Conservation (phyloP, 371 early-diverging fungal genomes). For the Mucor piriformis region DNA sequence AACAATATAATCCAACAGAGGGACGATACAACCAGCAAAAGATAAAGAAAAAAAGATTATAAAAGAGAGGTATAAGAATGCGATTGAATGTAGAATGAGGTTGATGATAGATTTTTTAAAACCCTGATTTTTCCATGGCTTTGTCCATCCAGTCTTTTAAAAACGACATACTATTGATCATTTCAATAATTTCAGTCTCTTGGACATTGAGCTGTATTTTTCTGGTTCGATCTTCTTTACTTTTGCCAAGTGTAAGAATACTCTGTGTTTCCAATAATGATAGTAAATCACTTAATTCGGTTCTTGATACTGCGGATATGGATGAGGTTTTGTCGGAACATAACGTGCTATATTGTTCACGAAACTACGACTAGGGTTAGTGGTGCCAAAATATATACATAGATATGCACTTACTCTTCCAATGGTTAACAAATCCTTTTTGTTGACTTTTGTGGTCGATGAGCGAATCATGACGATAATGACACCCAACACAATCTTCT, state of each 20-base stretch:
- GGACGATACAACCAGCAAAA: no score
- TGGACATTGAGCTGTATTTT: slow-evolving; percentile 52
- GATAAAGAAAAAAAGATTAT: no score
- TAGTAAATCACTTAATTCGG: slow-evolving; percentile 79
- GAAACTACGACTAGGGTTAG: slow-evolving; percentile 48
- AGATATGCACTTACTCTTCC: slow-evolving; percentile 45
- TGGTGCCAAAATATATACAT: slow-evolving; percentile 10
- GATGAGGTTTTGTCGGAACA: slow-evolving; percentile 49
- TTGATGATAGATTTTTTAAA: neutral
- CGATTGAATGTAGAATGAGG: no score
- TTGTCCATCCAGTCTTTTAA: slow-evolving; percentile 33
- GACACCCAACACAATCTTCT: slow-evolving; percentile 74
- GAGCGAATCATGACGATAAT: slow-evolving; percentile 43
- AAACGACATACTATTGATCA: slow-evolving; percentile 36
- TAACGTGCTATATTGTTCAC: slow-evolving; percentile 55
- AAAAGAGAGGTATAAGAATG: no score
- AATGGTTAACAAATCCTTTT: slow-evolving; percentile 52
- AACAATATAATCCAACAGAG: no score
- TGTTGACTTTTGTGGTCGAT: slow-evolving; percentile 27
- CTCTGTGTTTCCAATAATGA: slow-evolving; percentile 76
- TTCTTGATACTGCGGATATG: slow-evolving; percentile 68
- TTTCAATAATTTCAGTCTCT: slow-evolving; percentile 52
- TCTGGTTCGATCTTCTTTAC: slow-evolving; percentile 53
- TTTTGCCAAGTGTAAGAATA: slow-evolving; percentile 59
- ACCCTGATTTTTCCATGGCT: slow-evolving; percentile 5